Conservation (phyloP, 2,329 filamentous ascomycete species). For the Raffaelea ambrosiae region DNA sequence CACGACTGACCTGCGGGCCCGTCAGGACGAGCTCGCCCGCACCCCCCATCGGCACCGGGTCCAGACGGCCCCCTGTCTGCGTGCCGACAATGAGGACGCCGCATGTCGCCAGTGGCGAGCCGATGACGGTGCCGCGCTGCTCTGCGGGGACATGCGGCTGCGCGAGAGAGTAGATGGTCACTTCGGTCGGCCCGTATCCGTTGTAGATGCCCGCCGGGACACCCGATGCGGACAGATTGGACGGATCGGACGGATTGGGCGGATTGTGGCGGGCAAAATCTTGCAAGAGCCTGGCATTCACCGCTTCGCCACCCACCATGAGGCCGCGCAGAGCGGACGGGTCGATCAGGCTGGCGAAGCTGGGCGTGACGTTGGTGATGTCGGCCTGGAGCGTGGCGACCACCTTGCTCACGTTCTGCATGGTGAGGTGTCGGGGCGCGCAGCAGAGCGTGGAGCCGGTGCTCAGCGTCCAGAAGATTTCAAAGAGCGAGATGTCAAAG, state of each 20-base stretch:
- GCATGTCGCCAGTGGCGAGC: conserved; percentile 24
- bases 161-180: conserved; percentile 12
- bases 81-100: conserved; percentile 20
- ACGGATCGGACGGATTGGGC: no score
- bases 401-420: conserved; percentile 16
- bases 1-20: conserved; percentile 13
- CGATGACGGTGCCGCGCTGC: conserved; percentile 26
- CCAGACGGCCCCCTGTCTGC: not conserved
- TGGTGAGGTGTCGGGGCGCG: conserved; percentile 18
- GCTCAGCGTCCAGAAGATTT: conserved; percentile 15
- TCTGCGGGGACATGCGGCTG: conserved; percentile 12
- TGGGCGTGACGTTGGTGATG: conserved; percentile 28
- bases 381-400: conserved; percentile 22
- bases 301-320: conserved; percentile 23
- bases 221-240: no score
- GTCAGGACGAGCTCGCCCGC: conserved; percentile 13
- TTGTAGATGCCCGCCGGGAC: conserved; percentile 11
- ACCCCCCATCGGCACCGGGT: conserved; percentile 11
- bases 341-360: conserved; percentile 24
- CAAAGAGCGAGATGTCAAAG: conserved; percentile 16
- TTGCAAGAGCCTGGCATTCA: not conserved
- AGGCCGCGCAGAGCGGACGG: conserved; percentile 20
- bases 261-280: conserved; percentile 1
- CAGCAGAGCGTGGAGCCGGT: conserved; percentile 25
- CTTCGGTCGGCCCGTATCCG: conserved; percentile 20